Percentiles rank a stretch among this genome's conserved stretches.
Conservation (phyloP, 352 stramenopile genomes). For the Peronospora belbahrii region DNA sequence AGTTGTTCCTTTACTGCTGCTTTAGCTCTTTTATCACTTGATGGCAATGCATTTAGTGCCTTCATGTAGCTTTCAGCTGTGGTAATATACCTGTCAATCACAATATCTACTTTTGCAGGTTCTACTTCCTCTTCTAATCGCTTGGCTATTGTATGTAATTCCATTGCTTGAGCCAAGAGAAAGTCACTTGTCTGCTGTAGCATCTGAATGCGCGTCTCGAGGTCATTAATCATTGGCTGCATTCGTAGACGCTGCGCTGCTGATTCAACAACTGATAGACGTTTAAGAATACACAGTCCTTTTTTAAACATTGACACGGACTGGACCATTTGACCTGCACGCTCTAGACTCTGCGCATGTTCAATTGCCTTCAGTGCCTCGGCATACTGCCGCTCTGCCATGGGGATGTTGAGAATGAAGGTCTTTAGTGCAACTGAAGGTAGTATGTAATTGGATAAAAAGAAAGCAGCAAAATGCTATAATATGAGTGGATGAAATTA, state of each 20-base stretch:
- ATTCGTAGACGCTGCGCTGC: constrained; percentile 56
- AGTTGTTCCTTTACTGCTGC: constrained; percentile 53
- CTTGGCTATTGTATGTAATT: constrained; percentile 29
- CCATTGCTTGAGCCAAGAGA: constrained; percentile 23
- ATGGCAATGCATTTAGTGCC: constrained; percentile 37
- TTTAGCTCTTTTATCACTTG: constrained; percentile 22
- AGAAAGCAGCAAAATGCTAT: no score
- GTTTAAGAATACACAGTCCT: constrained; percentile 54
- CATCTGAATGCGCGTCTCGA: constrained; percentile 34
- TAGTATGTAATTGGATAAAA: not conserved
- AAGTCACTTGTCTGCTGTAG: constrained; percentile 36
- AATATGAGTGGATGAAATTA: no score
- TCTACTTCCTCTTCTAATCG: constrained; percentile 16
- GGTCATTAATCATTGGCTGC: constrained; percentile 43
- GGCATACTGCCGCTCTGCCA: constrained; percentile 58
- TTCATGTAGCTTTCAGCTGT: constrained; percentile 64
- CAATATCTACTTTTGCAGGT: not conserved
- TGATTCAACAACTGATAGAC: constrained; percentile 67
- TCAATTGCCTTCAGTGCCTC: constrained; percentile 53
- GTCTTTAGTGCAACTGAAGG: no score
- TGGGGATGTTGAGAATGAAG: not conserved
- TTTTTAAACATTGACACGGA: constrained; percentile 41
- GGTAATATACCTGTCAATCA: constrained; percentile 47
- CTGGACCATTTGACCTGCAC: constrained; percentile 16
- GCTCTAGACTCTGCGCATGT: constrained; percentile 33